phyloP scores from a whole-genome alignment of 2,329 filamentous ascomycete genomes.

The Alternaria brassicicola region DNA sequence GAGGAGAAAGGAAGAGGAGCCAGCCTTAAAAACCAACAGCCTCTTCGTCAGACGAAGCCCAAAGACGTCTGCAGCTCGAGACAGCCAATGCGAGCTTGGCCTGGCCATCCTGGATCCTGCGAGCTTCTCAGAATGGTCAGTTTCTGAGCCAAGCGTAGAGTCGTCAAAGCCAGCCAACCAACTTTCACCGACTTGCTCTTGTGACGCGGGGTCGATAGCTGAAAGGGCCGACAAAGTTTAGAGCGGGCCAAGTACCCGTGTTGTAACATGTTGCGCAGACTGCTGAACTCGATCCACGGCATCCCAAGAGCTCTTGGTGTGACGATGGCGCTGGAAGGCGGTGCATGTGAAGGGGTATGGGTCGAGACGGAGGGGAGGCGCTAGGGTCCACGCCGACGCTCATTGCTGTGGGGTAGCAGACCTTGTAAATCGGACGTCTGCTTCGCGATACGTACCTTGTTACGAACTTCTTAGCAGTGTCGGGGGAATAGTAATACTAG shows the following conservation, averaged over 20 bases:
- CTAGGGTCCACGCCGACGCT: not conserved
- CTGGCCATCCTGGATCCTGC: constrained; percentile 5
- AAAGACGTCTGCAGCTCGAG: constrained; percentile 23
- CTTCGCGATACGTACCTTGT: not conserved
- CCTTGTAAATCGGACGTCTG: not conserved
- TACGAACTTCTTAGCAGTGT: not conserved
- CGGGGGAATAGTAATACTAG: too few species aligned
- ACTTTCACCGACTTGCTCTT: constrained; percentile 19
- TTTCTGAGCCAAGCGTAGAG: constrained; percentile 17
- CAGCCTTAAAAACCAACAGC: constrained; percentile 12
- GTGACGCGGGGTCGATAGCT: constrained; percentile 27
- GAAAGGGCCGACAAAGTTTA: constrained; percentile 8
- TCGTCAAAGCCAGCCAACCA: constrained; percentile 22
- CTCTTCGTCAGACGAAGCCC: constrained; percentile 23
- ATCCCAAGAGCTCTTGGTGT: not conserved
- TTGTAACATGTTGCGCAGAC: constrained; percentile 7
- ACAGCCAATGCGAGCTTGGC: constrained; percentile 19
- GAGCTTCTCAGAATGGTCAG: constrained; percentile 16
- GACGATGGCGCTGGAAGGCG: not conserved
- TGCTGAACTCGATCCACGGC: not conserved
- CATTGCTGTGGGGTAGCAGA: not conserved
- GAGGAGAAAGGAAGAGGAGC: not conserved
- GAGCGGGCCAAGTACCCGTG: not conserved
- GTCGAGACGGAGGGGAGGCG: not conserved
- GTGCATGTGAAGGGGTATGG: not conserved